Evolutionary conservation across 129 eudicot species (phyloP), one percentile per base, ranked within the genome.

Genomic region (Smallanthus sonchifolius): DNA sequence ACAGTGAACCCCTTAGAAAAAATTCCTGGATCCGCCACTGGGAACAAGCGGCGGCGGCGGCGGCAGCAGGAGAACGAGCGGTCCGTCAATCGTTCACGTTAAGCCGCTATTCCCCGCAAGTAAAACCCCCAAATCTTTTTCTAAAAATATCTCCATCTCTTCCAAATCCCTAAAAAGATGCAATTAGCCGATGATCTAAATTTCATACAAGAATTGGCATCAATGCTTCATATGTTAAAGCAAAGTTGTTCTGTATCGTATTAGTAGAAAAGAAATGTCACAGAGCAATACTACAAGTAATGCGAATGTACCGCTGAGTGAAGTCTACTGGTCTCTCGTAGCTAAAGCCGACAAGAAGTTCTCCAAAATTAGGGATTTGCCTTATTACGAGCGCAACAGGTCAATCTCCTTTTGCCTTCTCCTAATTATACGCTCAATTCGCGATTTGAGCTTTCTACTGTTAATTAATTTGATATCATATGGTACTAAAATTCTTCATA

Each of bases 301-400:
- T 57, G 40, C 32, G 40, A 73, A 72, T 72, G 81, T 93, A 73
- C 92, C 98, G 3, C 92, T 90, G 83, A 90, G 80, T 73, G 98
- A 93, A 84, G 77, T 75, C 6, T 93, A 87, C 35, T 90, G 96
- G 98, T 74, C 90, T 43, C 85, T 93, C 48, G 98, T 90, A 16
- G 95, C 93, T 35, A 93, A 93, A 81, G 98, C 98, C 61, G 98
- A 93, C 71, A 93, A 86, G 65, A 93, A 90, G 67, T 93, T 93
- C 88, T 86, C 96, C 65, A 90, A 93, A 82, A 93, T 93, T 84
- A 86, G 98, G 73, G 98, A 93, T 84, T 88, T 89, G 86, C 98
- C 96, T 5, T 90, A 87, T 59, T 93, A 93, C 48, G 95, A 89
- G 40, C 96, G 96, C 80, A 93, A 84, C 84, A 90, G 96, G 98